Conservation (phyloP, 176 grass and related monocot genomes). For the Alopecurus myosuroides region DNA sequence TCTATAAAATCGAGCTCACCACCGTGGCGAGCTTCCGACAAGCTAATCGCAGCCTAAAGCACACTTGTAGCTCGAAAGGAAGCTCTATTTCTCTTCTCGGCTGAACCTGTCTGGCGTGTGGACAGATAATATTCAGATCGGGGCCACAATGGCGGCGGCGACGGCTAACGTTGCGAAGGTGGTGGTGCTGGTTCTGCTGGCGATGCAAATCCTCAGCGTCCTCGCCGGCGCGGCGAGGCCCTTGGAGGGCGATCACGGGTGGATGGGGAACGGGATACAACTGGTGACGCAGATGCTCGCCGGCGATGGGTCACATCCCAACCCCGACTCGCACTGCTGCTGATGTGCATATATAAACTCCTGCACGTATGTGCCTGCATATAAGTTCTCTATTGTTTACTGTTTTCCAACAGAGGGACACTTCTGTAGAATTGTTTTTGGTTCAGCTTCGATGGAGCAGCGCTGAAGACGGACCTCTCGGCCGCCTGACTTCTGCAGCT, state of each 20-base stretch:
- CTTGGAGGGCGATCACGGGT: background rate
- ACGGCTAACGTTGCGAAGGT: background rate
- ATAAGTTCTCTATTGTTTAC: background rate
- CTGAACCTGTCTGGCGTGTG: background rate
- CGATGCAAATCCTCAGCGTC: background rate
- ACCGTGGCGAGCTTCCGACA: background rate
- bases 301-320: background rate
- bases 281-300: slow-evolving; percentile 17
- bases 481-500: background rate
- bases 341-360: background rate
- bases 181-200: slow-evolving; percentile 2
- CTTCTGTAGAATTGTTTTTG: background rate
- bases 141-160: background rate
- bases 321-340: background rate
- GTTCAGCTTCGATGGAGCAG: background rate
- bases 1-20: slow-evolving; percentile 8
- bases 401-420: background rate
- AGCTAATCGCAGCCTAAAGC: background rate
- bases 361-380: background rate
- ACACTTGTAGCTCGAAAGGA: background rate
- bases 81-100: background rate
- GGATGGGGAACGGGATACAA: background rate
- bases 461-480: no score
- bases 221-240: slow-evolving; percentile 4
- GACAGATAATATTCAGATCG: background rate